Percentiles rank a stretch among this genome's conserved stretches.
Evolutionary conservation across 1,284 basidiomycete species (phyloP).

Genomic region (Papiliotrema laurentii): DNA sequence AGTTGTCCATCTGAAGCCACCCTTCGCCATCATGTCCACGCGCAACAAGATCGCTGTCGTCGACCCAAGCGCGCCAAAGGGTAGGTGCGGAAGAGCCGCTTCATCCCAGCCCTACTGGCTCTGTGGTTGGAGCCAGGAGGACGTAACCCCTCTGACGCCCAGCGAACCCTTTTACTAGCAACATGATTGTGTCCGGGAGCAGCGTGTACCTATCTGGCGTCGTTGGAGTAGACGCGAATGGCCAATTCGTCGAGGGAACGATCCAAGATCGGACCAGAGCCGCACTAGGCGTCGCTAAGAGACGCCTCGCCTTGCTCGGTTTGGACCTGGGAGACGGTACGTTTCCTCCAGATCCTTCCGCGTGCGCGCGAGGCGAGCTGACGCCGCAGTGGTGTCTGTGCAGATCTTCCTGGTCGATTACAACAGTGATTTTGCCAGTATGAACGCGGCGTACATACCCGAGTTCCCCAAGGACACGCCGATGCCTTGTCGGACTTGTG

Average conservation of each 20-base stretch:
- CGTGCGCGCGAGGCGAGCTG: neutral
- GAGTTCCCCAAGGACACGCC: slow-evolving; percentile 7
- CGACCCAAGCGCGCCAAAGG: too few relatives aligned
- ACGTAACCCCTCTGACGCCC: too few relatives aligned
- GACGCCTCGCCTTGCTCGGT: slow-evolving; percentile 5
- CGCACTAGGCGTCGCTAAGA: slow-evolving; percentile 65
- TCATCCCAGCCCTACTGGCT: too few relatives aligned
- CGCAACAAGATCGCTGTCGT: too few relatives aligned
- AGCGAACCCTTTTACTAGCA: slow-evolving; percentile 9
- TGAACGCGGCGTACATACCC: slow-evolving; percentile 12
- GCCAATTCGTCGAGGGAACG: slow-evolving; percentile 64
- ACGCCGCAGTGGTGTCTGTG: slow-evolving; percentile 6
- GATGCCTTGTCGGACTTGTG: slow-evolving; percentile 10
- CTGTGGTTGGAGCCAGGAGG: too few relatives aligned
- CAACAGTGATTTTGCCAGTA: slow-evolving; percentile 4
- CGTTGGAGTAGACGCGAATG: slow-evolving; percentile 56
- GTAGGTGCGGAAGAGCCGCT: too few relatives aligned
- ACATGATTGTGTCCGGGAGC: slow-evolving; percentile 11
- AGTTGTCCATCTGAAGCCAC: too few relatives aligned
- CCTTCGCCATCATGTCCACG: too few relatives aligned
- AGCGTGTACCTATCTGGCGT: slow-evolving; percentile 13
- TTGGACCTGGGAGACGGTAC: slow-evolving; percentile 16
- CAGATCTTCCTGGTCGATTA: slow-evolving; percentile 11
- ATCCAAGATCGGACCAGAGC: slow-evolving; percentile 69
- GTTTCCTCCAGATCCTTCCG: too few relatives aligned